Base-by-base conservation (phyloP, 2,329 filamentous ascomycete genomes). In the Aotearoamyces nothofagi region DNA sequence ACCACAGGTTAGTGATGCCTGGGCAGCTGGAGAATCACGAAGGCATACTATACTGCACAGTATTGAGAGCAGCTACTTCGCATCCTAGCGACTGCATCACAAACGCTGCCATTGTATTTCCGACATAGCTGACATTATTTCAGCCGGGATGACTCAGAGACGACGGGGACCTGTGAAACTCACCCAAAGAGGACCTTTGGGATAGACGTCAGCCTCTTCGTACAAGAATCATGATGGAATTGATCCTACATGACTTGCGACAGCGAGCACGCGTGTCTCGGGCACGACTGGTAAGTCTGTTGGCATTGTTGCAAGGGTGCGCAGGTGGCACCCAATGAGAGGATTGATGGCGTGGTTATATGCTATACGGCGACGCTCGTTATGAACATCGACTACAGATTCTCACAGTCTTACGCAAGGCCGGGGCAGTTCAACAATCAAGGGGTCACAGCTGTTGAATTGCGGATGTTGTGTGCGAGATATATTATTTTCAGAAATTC, bases 51-150 rank as follows among this genome's bases (percentile, higher is more conserved):
- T 94, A 98, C 46, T 98, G 80, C 5, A 98, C 90, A 0, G 90
- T 98, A 52, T 98, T 94, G 45, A 98, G 66, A 3, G 84, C 82
- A 6, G 84, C 79, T 5, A 94, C 87, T 46, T 98, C 87, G 49
- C 84, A 94, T 26, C 90, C 90, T 28, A 98, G 59, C 1, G 80
- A 78, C 54, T 98, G 87, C 66, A 98, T 78, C 40, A 86, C 82
- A 49, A 93, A 92, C 1, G 84, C 84, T 23, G 86, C 86, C 63
- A 98, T 93, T 46, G 87, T 93, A 53, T 98, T 98, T 29, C 90
- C 90, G 41, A 98, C 90, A 66, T 94, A 87, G 51, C 90, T 93
- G 52, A 38, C 11, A 22, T 8, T 10, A 29, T 20, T 45, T 38
- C 43, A 38, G 33, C 29, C 24, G 40, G 38, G 22, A 16, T 22